Base-by-base conservation (phyloP, 2,329 filamentous ascomycete genomes). In the Fusarium denticulatum region DNA sequence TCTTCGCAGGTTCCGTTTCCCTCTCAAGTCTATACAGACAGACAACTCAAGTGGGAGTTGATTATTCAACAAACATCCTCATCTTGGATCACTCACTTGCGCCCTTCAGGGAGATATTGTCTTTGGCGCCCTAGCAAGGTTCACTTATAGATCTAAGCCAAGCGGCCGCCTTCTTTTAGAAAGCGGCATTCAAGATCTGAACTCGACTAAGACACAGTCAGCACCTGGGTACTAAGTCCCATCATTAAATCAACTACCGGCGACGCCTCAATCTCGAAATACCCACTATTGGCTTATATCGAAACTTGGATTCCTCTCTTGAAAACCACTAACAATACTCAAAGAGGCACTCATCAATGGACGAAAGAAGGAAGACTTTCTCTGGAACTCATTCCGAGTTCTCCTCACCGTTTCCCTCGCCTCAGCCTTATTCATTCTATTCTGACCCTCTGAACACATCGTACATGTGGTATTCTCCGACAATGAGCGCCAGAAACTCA, bases 401-500 rank as follows among this genome's bases (percentile, higher is more conserved):
- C 62, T 53, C 66, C 49, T 58, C 67, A 24, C 68, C 65, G n/a
- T 50, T 55, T 16, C 64, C 69, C 20, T 70, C 76, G 20, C 64
- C 65, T n/a, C 66, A 71, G 20, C 67, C 75, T 6, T 75, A 77
- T 58, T 56, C 55, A 15, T 70, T 68, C 43, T 77, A 76, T 64
- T 62, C 71, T 20, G 62, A 53, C 39, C 53, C 62, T 16, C 58
- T 58, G 11, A 60, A 70, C 32, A 45, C 60, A 24, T 32, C 67
- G 3, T 67, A 69, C 28, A 60, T 69, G 60, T 77, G 76, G 76
- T 69, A 71, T 46, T 71, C 73, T 13, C 64, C 66, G 5, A 52
- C 58, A 30, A 75, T 74, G 69, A 71, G 69, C 40, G 20, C 46
- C 6, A 28, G 52, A 47, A 64, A 67, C 40, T 58, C 64, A 11